Percentiles rank a stretch among this genome's conserved stretches.
Evolutionary conservation across 129 eudicot species (phyloP).

Genomic region (Lonicera japonica): DNA sequence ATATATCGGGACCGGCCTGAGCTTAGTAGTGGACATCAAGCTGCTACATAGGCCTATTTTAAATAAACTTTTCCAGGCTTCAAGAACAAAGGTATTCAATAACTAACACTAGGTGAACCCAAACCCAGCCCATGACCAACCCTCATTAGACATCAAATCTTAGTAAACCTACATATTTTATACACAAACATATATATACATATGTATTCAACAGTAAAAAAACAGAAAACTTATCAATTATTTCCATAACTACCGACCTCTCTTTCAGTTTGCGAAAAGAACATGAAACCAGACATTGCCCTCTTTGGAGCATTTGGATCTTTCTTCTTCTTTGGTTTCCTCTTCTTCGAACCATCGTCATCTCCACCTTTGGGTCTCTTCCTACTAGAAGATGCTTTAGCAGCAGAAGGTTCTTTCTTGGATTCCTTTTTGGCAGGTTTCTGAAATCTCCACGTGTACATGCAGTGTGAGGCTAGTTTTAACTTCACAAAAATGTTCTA

Average conservation of each 20-base stretch:
- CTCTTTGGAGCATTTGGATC: slow-evolving; percentile 96
- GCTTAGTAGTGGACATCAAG: no score
- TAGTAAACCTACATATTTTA: no score
- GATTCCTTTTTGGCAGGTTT: slow-evolving; percentile 57
- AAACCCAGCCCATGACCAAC: no score
- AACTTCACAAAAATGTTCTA: not conserved
- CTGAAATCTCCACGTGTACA: slow-evolving; percentile 24
- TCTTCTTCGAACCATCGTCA: slow-evolving; percentile 71
- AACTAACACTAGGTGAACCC: no score
- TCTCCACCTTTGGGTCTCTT: slow-evolving; percentile 60
- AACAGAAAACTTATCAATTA: no score
- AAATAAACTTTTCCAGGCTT: no score
- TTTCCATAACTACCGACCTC: slow-evolving; percentile 42
- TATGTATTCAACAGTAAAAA: no score
- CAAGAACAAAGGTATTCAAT: no score
- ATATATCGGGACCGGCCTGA: no score
- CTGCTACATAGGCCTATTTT: no score
- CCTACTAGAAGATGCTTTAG: slow-evolving; percentile 59
- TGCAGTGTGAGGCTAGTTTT: slow-evolving; percentile 9
- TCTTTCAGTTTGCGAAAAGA: slow-evolving; percentile 75
- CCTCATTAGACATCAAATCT: no score
- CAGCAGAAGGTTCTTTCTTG: slow-evolving; percentile 47
- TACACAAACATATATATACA: no score
- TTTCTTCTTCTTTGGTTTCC: slow-evolving; percentile 77
- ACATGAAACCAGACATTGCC: slow-evolving; percentile 76